Conservation (phyloP, 257 asterid genomes). For the Rehmannia glutinosa region DNA sequence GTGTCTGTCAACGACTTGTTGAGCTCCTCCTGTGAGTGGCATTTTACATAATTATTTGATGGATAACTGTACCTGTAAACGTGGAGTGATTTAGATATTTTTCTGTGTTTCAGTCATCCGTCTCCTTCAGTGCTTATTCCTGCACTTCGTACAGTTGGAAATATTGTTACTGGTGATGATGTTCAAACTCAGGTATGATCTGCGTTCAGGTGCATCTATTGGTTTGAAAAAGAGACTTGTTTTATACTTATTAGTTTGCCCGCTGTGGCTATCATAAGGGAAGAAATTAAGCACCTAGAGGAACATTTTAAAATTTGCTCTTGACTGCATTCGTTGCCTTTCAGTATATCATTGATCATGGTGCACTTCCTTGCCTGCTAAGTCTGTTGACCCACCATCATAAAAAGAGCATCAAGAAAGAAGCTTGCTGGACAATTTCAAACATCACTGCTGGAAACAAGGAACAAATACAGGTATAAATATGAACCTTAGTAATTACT, state of each 20-base stretch:
- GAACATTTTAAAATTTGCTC: background rate
- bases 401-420: conserved; percentile 92
- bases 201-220: background rate
- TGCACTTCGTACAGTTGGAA: conserved; percentile 92
- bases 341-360: conserved; percentile 70
- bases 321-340: conserved; percentile 8
- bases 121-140: conserved; percentile 94
- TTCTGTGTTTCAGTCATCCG: conserved; percentile 60
- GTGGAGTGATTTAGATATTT: background rate
- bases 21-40: conserved; percentile 80
- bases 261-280: background rate
- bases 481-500: background rate
- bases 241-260: conserved; percentile 4
- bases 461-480: conserved; percentile 75
- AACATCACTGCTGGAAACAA: conserved; percentile 91
- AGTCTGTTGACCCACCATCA: conserved; percentile 82
- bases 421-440: conserved; percentile 94
- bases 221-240: background rate
- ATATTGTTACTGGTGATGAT: conserved; percentile 95
- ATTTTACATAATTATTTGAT: conserved; percentile 4
- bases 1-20: conserved; percentile 77
- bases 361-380: conserved; percentile 70
- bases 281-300: background rate
- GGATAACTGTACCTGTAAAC: background rate
- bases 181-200: conserved; percentile 70